phyloP scores from a whole-genome alignment of 441 rosid genomes.

The Pelargonium myrrhifolium region DNA sequence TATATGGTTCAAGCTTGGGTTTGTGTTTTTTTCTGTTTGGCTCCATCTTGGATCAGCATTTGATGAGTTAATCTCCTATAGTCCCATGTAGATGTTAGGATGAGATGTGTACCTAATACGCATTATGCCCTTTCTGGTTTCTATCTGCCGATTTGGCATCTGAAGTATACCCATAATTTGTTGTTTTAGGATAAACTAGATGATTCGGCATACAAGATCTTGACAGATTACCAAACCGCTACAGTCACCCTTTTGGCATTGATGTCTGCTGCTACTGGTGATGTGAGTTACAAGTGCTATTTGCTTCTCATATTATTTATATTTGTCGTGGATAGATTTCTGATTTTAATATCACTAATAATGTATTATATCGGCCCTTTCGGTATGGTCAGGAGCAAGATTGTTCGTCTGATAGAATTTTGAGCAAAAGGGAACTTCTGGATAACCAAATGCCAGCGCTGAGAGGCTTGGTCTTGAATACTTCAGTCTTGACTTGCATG shows the following conservation, averaged over 20 bases:
- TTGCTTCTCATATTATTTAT: not conserved
- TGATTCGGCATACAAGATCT: constrained; percentile 57
- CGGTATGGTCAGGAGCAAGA: constrained; percentile 51
- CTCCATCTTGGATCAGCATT: no score
- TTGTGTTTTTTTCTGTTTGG: no score
- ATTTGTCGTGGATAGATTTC: no score
- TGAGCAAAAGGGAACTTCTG: constrained; percentile 55
- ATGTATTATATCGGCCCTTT: not conserved
- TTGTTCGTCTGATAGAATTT: constrained; percentile 65
- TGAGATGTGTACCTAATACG: no score
- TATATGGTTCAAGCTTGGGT: no score
- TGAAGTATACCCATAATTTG: not conserved
- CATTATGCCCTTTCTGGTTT: not conserved
- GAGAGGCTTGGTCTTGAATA: constrained; percentile 46
- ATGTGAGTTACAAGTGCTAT: constrained; percentile 36
- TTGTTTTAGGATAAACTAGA: constrained; percentile 69
- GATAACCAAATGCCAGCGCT: constrained; percentile 66
- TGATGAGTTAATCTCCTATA: no score
- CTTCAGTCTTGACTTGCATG: constrained; percentile 27
- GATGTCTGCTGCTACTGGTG: constrained; percentile 63
- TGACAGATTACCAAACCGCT: constrained; percentile 80
- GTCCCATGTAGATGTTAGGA: no score
- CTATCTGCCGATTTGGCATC: constrained; percentile 4
- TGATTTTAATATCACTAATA: not conserved
- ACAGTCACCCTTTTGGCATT: constrained; percentile 73